phyloP scores from a whole-genome alignment of 129 eudicot species.

The Rutidosis leptorrhynchoides region DNA sequence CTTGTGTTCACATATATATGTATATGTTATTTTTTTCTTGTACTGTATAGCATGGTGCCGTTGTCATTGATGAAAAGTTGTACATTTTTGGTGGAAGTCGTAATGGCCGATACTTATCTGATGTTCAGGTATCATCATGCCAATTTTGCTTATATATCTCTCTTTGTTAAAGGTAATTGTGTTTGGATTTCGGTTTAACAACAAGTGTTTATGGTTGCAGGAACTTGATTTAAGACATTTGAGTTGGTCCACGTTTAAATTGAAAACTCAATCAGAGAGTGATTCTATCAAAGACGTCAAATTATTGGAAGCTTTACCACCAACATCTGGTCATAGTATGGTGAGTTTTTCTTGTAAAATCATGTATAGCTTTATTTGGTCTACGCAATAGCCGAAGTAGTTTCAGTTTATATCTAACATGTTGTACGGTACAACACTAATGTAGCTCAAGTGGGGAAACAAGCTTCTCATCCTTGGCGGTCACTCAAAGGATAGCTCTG shows the following conservation, averaged over 20 bases:
- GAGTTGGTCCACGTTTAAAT: conserved; percentile 72
- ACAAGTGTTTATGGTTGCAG: conserved; percentile 40
- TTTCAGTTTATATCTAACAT: conserved; percentile 18
- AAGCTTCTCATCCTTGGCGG: conserved; percentile 68
- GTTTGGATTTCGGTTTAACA: conserved; percentile 15
- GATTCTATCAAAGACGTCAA: conserved; percentile 28
- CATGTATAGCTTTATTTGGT: conserved; percentile 2
- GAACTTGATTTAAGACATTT: conserved; percentile 71
- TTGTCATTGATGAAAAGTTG: conserved; percentile 53
- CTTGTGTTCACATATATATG: conserved; percentile 2
- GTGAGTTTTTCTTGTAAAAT: conserved; percentile 36
- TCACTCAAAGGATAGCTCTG: conserved; percentile 54
- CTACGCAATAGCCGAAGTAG: background rate
- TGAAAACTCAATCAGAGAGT: conserved; percentile 36
- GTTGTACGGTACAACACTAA: conserved; percentile 16
- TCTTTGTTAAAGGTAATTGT: conserved; percentile 1
- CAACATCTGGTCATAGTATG: conserved; percentile 81
- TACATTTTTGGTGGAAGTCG: conserved; percentile 93
- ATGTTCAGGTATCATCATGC: conserved; percentile 62
- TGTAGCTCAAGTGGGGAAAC: conserved; percentile 75
- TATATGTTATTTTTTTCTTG: conserved; percentile 18
- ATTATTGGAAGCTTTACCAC: conserved; percentile 45
- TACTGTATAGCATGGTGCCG: conserved; percentile 71
- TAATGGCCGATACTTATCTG: conserved; percentile 81
- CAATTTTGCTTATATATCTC: conserved; percentile 8